phyloP scores from a whole-genome alignment of 164 flowering plant genomes.

The Akebia trifoliata region DNA sequence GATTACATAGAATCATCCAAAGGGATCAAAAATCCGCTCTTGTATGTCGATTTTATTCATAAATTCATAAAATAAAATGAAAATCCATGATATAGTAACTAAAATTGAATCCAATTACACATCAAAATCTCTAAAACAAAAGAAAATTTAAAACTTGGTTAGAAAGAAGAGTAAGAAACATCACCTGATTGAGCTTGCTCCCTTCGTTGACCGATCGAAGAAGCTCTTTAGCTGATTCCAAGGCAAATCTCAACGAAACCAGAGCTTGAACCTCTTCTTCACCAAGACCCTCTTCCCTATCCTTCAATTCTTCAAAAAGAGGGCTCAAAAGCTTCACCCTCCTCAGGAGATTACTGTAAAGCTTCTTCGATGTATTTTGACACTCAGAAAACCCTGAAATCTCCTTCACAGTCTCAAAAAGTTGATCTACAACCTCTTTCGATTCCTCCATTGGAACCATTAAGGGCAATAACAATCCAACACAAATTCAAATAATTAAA shows the following conservation, averaged over 20 bases:
- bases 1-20: too few species aligned
- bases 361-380: conserved; percentile 42
- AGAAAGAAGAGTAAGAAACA: not conserved
- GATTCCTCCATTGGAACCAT: conserved; percentile 21
- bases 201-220: conserved; percentile 53
- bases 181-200: conserved; percentile 77
- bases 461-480: too few species aligned
- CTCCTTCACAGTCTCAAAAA: conserved; percentile 39
- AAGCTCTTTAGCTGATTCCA: conserved; percentile 46
- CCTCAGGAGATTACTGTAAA: conserved; percentile 57
- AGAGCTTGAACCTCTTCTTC: conserved; percentile 38
- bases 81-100: too few species aligned
- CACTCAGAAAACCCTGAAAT: conserved; percentile 61
- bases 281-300: conserved; percentile 27
- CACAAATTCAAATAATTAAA: too few species aligned
- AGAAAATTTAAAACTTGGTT: not conserved
- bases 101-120: not conserved
- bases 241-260: conserved; percentile 32
- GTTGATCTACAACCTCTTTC: conserved; percentile 24
- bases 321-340: conserved; percentile 83
- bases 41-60: too few species aligned
- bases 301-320: conserved; percentile 74
- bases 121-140: not conserved
- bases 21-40: too few species aligned
- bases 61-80: too few species aligned